These are phyloP conservation scores for Clitocybe nebularis DNA, from an alignment of 1,284 basidiomycete species.

Conservation along the genomic window DNA sequence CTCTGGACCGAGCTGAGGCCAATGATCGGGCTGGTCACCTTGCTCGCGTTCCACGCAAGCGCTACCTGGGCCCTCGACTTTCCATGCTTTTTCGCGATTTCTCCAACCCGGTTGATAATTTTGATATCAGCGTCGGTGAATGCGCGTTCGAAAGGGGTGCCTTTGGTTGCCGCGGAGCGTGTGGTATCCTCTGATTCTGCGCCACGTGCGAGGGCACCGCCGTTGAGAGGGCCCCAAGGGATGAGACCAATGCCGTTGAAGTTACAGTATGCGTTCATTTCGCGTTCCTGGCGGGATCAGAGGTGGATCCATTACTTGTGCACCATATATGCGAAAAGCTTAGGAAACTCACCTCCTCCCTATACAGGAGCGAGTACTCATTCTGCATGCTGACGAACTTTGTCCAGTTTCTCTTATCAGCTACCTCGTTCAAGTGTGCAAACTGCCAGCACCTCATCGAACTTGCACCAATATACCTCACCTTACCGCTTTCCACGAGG, in stretches of 20 bases:
- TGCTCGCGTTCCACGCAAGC: slow-evolving; percentile 33
- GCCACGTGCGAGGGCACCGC: slow-evolving; percentile 37
- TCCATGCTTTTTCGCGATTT: slow-evolving; percentile 32
- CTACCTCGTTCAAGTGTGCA: slow-evolving; percentile 19
- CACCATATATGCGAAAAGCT: neutral
- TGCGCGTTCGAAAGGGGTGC: slow-evolving; percentile 24
- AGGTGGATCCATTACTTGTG: neutral
- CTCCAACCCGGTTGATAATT: slow-evolving; percentile 39
- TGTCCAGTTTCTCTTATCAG: slow-evolving; percentile 29
- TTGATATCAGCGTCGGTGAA: slow-evolving; percentile 25
- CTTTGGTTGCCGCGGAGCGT: slow-evolving; percentile 17
- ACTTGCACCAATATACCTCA: slow-evolving; percentile 43
- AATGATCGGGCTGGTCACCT: slow-evolving; percentile 38
- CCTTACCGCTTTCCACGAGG: slow-evolving; percentile 37
- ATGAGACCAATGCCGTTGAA: slow-evolving; percentile 44
- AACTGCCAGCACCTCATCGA: slow-evolving; percentile 36
- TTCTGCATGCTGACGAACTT: slow-evolving; percentile 35
- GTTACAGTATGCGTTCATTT: slow-evolving; percentile 45
- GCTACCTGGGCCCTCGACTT: slow-evolving; percentile 41
- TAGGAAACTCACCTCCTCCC: slow-evolving; percentile 32
- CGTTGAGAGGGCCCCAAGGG: slow-evolving; percentile 35
- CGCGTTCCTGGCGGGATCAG: slow-evolving; percentile 40
- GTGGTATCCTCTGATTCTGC: slow-evolving; percentile 22
- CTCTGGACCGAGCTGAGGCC: slow-evolving; percentile 19
- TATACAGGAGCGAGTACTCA: slow-evolving; percentile 33